A percentile compares a stretch with the other conserved stretches of the same genome.
These are phyloP conservation scores for Russula dissimulans DNA, from an alignment of 768 basidiomycete species.

Conservation along the genomic window DNA sequence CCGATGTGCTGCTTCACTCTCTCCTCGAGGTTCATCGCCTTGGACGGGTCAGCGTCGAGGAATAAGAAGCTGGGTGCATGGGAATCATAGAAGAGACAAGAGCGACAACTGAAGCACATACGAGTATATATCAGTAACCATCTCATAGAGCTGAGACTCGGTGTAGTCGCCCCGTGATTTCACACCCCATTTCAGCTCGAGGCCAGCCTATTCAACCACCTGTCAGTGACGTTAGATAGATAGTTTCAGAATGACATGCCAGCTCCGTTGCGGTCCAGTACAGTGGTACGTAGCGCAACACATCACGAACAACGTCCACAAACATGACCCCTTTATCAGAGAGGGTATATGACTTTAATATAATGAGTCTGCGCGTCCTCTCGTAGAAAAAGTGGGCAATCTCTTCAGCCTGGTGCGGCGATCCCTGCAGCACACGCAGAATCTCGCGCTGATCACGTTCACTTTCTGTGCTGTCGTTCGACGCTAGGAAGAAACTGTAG, in stretches of 20 bases:
- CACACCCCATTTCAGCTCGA: constrained; percentile 50
- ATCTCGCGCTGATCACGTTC: constrained; percentile 42
- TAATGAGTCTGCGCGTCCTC: constrained; percentile 51
- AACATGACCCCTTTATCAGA: constrained; percentile 43
- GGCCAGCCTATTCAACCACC: constrained; percentile 45
- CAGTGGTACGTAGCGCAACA: constrained; percentile 55
- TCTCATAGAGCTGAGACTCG: constrained; percentile 48
- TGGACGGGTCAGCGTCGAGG: constrained; percentile 55
- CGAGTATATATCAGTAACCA: constrained; percentile 65
- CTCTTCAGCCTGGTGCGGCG: constrained; percentile 38
- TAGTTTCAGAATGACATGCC: constrained; percentile 33
- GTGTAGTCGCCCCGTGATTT: constrained; percentile 50
- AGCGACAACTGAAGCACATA: constrained; percentile 27
- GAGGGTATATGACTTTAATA: constrained; percentile 41
- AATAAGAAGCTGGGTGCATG: constrained; percentile 53
- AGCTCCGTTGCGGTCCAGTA: constrained; percentile 63
- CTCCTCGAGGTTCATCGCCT: constrained; percentile 46
- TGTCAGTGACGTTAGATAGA: neutral
- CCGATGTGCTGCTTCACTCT: constrained; percentile 45
- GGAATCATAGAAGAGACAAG: neutral
- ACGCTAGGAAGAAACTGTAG: constrained; percentile 56
- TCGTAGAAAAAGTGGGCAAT: constrained; percentile 57
- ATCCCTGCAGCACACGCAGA: constrained; percentile 34
- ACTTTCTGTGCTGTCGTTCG: constrained; percentile 29
- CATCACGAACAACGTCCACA: constrained; percentile 62